Conservation (phyloP, 192 early-diverging fungal species). For the Spinellus fusiger region DNA sequence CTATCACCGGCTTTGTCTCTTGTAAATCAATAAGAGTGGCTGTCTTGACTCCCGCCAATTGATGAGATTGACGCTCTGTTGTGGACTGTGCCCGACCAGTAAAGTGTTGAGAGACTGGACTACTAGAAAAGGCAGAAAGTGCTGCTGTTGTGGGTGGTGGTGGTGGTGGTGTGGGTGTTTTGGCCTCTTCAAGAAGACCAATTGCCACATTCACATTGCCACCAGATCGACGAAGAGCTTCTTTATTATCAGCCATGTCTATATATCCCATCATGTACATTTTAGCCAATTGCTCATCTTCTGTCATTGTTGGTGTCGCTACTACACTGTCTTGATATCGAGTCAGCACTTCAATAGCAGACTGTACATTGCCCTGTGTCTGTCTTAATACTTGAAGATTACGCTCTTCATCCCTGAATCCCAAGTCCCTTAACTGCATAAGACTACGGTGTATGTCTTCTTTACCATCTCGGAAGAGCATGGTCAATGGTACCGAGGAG, state of each 20-base stretch:
- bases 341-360: conserved; percentile 65
- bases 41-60: conserved; percentile 1
- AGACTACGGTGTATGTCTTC: background rate
- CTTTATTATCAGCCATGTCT: conserved; percentile 57
- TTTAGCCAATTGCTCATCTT: conserved; percentile 53
- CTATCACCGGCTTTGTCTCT: background rate
- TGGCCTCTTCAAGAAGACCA: conserved; percentile 49
- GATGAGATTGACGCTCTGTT: background rate
- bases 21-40: conserved; percentile 3
- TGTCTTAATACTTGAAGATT: conserved; percentile 64
- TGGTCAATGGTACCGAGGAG: conserved; percentile 18
- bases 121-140: conserved; percentile 25
- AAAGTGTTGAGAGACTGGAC: conserved; percentile 15
- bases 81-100: conserved; percentile 15
- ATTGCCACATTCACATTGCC: conserved; percentile 75
- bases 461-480: too few species aligned
- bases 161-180: background rate
- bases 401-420: conserved; percentile 69
- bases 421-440: conserved; percentile 61
- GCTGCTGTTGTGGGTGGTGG: conserved; percentile 20
- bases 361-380: conserved; percentile 65
- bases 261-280: conserved; percentile 72
- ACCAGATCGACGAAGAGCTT: conserved; percentile 61
- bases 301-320: conserved; percentile 10
- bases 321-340: conserved; percentile 25